Evolutionary conservation across 768 basidiomycete species (phyloP), one percentile per base, ranked within the genome.

Genomic region (Termitomyces sp.): DNA sequence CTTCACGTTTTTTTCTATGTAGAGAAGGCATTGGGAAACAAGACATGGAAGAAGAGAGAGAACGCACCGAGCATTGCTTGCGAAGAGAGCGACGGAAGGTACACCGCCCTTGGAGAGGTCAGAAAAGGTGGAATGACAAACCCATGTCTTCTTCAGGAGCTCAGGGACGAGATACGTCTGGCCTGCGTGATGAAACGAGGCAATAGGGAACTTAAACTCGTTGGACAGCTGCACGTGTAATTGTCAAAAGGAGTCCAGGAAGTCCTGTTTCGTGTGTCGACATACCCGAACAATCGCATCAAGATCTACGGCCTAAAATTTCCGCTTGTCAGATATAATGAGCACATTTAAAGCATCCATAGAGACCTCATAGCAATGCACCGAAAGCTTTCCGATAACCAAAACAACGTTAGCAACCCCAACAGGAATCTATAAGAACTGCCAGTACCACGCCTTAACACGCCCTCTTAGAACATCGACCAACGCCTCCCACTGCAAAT

Each of bases 161-260:
- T 84, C 82, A 2, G 90, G 86, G n/a, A 92, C 88, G 42, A 93
- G 84, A 62, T 88, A 92, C 0, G 90, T 82, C 63, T 92, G 88
- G 43, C 85, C 84, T 1, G 90, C 89, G 62, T 92, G 90, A 63
- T 91, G 90, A 70, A 90, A 83, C 0, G 86, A 85, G 0, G 88
- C 82, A 38, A 91, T 74, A 0, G 85, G 81, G 71, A 90, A 90
- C 59, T 89, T 74, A 75, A 92, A 93, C 61, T 93, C 90, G 69
- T 92, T 90, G 10, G 88, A 83, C 3, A 92, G 75, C 78, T 90
- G 56, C 2, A 16, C 1, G 32, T 22, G 4, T 32, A 33, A 12
- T 53, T 14, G 42, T 24, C 32, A 16, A 45, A 20, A 33, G 48
- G 56, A 35, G 6, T 30, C n/a, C 7, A n/a, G 1, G 14, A 14